These are phyloP conservation scores for Xylariaceae sp. DNA, from an alignment of 2,329 filamentous ascomycete genomes.

Conservation along the genomic window DNA sequence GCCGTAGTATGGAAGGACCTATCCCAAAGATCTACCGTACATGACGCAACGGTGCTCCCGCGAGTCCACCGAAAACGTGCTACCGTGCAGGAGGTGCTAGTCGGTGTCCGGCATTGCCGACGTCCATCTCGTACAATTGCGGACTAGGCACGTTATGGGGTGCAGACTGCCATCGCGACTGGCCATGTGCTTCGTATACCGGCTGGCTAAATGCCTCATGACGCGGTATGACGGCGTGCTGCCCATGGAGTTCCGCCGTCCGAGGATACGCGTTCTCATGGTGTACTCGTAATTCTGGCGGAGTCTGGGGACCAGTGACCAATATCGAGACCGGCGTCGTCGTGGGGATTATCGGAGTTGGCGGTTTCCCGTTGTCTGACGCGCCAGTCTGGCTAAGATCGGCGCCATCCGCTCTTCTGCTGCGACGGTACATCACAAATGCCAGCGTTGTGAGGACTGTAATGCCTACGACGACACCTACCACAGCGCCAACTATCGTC, in stretches of 20 bases:
- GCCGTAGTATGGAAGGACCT: too few relatives aligned
- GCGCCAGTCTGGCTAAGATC: neutral
- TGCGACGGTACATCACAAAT: slow-evolving; percentile 34
- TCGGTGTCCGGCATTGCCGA: slow-evolving; percentile 6
- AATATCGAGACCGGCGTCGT: neutral
- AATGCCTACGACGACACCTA: slow-evolving; percentile 33
- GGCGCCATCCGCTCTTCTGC: slow-evolving; percentile 8
- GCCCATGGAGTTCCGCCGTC: slow-evolving; percentile 18
- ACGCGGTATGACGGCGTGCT: slow-evolving; percentile 14
- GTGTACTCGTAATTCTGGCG: neutral
- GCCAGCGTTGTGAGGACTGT: slow-evolving; percentile 30
- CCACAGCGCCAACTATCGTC: slow-evolving; percentile 31
- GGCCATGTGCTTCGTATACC: neutral
- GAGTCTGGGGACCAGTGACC: slow-evolving; percentile 25
- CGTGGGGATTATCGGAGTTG: neutral
- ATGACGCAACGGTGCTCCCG: neutral
- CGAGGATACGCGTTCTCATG: neutral
- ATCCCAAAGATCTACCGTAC: neutral
- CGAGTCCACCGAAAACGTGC: neutral
- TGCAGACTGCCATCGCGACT: neutral
- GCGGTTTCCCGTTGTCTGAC: neutral
- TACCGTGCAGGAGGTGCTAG: slow-evolving; percentile 2
- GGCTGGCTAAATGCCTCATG: slow-evolving; percentile 21
- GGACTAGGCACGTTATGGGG: too few relatives aligned
- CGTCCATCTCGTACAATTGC: slow-evolving; percentile 28